phyloP scores from a whole-genome alignment of 805 yeast genomes.

The Wickerhamiella hasegawae region DNA sequence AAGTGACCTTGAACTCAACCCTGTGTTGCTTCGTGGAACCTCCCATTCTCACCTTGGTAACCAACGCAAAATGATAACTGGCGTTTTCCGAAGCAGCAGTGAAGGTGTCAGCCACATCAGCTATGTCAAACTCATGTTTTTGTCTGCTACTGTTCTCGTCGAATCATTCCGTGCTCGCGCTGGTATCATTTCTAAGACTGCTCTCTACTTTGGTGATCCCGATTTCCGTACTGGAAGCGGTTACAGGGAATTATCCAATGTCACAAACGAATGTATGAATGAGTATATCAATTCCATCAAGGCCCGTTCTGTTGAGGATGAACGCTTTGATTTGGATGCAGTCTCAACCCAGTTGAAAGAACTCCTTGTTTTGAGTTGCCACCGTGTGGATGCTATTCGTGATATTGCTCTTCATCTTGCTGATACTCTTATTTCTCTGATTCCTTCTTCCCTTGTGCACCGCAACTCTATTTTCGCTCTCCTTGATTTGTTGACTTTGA shows the following conservation, averaged over 20 bases:
- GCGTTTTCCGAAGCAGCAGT: constrained; percentile 20
- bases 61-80: constrained; percentile 37
- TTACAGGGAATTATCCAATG: constrained; percentile 47
- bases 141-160: constrained; percentile 64
- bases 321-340: constrained; percentile 38
- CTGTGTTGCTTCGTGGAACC: constrained; percentile 78
- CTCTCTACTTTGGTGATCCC: constrained; percentile 76
- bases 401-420: constrained; percentile 67
- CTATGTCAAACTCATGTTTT: constrained; percentile 51
- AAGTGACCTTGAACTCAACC: constrained; percentile 80
- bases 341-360: constrained; percentile 55
- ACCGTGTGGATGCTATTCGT: constrained; percentile 59
- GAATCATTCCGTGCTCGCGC: constrained; percentile 64
- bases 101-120: constrained; percentile 26
- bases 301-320: constrained; percentile 36
- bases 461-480: constrained; percentile 57
- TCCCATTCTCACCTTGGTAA: constrained; percentile 64
- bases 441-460: constrained; percentile 72
- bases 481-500: constrained; percentile 60
- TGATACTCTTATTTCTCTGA: constrained; percentile 41
- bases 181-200: constrained; percentile 67
- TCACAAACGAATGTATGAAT: constrained; percentile 43
- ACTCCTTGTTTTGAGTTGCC: constrained; percentile 57
- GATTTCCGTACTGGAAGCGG: constrained; percentile 52
- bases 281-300: constrained; percentile 32